Conservation (phyloP, 2,329 filamentous ascomycete species). For the Apiospora rasikravindrae region DNA sequence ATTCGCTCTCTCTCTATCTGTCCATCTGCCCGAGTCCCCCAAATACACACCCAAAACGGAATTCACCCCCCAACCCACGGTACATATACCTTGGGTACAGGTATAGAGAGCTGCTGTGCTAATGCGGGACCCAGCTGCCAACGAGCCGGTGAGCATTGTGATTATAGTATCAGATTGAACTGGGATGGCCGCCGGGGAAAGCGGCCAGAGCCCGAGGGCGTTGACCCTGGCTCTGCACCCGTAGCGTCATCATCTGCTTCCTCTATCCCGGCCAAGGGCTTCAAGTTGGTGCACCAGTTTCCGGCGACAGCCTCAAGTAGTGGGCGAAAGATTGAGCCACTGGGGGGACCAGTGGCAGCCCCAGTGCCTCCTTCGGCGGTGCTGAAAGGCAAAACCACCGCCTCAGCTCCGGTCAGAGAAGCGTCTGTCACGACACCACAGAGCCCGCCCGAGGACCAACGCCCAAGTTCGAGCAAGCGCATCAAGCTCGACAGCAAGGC, state of each 20-base stretch:
- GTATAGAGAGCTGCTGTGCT: not conserved
- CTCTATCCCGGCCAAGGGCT: constrained; percentile 36
- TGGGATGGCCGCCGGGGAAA: constrained; percentile 77
- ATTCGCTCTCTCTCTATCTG: not conserved
- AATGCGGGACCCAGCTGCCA: constrained; percentile 56
- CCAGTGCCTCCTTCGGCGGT: not conserved
- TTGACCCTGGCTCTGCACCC: constrained; percentile 35
- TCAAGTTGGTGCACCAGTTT: constrained; percentile 44
- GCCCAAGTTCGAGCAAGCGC: constrained; percentile 34
- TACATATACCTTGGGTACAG: not conserved
- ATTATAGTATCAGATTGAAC: constrained; percentile 81
- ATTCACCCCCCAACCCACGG: not conserved
- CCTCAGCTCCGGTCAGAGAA: constrained; percentile 25
- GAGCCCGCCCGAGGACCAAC: constrained; percentile 30
- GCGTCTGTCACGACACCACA: constrained; percentile 26
- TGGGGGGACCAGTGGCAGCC: constrained; percentile 25
- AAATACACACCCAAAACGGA: not conserved
- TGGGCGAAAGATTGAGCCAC: constrained; percentile 38
- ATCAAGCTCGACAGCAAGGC: constrained; percentile 32
- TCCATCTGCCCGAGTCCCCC: not conserved
- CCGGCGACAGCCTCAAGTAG: constrained; percentile 33
- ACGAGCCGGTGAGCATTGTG: constrained; percentile 73
- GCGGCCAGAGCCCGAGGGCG: constrained; percentile 48
- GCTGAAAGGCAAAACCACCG: constrained; percentile 22
- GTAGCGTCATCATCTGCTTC: constrained; percentile 18